Base-by-base conservation (phyloP, 2,329 filamentous ascomycete species). In the Sarocladiaceae sp. region DNA sequence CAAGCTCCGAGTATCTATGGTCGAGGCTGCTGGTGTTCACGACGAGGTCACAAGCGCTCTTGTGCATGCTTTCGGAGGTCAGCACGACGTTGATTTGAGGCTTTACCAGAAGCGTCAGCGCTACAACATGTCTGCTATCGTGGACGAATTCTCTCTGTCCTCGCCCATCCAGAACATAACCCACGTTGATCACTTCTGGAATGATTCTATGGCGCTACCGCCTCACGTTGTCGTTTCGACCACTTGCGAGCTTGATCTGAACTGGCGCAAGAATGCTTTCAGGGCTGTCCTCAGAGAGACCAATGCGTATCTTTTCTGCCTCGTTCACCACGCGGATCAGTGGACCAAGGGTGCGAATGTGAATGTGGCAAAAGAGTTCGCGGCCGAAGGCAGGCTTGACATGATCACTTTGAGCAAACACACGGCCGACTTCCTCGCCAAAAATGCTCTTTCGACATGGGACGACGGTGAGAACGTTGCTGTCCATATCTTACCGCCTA, bases 221-320 rank as follows among this genome's bases (percentile, higher is more conserved):
- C 55, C 55, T 7, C 50, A 58, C 34, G 43, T 58, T 6, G 44
- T 58, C 48, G 51, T 58, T n/a, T 58, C 55, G 29, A 58, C 53
- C 6, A 58, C 55, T 18, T 58, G 55, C 54, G 54, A 58, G 47
- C 48, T 54, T 37, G 55, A 58, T 31, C 49, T 54, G n/a, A 45
- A 47, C 27, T 43, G 45, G 34, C 47, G 45, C 12, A 21, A 48
- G 34, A 44, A 45, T 7, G 45, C 48, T n/a, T 48, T 56, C 19
- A 45, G 50, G 29, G 44, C 52, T 16, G 47, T 58, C 6, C 50
- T 58, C 45, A 48, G 42, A 34, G 46, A 39, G 18, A 49, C 47
- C 9, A 49, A 50, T 21, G 55, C 55, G 16, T 49, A 53, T 26
- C 49, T 58, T 18, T 57, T 58, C 53, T 58, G 55, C 45, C 49